Evolutionary conservation across 164 flowering plant genomes (phyloP), one percentile per base, ranked within the genome.

Genomic region (Sextonia rubra): DNA sequence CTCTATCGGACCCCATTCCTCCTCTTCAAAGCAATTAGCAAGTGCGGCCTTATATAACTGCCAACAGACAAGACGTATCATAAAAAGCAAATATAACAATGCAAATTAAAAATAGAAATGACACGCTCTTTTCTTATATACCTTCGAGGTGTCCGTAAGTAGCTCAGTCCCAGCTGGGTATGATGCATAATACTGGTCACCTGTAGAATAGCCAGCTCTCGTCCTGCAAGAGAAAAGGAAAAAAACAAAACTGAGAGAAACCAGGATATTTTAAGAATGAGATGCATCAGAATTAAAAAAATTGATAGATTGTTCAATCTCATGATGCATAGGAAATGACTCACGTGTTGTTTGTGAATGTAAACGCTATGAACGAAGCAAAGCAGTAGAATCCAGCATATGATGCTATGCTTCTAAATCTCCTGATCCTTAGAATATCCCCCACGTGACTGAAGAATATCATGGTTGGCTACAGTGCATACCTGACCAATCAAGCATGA

Each of bases 1-100:
- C 77, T 93, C 99, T 71, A 91, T 84, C 0, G 97, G 93, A 22
- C 97, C 95, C 98, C 97, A 93, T 11, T 95, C 99, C 73, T 95
- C 98, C 47, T 78, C 77, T 74, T 95, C 99, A 83, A 90, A 95
- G 83, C 91, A 86, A 76, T 89, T 89, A 24, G 91, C 99, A 55
- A 93, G 88, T 8, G 97, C 97, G 56, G 90, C 85, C 85, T 93
- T 95, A 77, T 93, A 95, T 60, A 95, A 74, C 98, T 93, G 78
- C 27, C 26, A n/a, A 62, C 22, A 15, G 22, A 14, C 22, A 26
- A 5, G 44, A 27, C 67, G 12, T 18, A 18, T 14, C 6, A 17
- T 27, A 25, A 64, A 29, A 25, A 14, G n/a, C 37, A 64, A 29
- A 64, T 18, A 61, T 18, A 61, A n/a, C 11, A 29, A 12, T 25